Conservation (phyloP, 345 rosid species). For the Citrus inodora region DNA sequence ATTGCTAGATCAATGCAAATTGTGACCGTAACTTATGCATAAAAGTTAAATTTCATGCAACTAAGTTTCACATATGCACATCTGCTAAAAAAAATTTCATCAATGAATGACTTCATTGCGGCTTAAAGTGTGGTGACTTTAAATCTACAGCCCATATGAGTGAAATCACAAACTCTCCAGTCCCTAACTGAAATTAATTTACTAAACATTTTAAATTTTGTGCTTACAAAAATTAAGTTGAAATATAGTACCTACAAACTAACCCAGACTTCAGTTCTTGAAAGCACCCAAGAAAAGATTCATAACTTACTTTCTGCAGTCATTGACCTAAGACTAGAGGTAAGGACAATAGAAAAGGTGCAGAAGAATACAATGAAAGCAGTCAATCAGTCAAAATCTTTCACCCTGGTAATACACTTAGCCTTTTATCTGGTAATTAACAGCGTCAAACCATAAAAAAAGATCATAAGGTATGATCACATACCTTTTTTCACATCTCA, state of each 20-base stretch:
- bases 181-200: no score
- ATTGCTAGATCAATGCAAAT: background rate
- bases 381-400: background rate
- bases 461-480: background rate
- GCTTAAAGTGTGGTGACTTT: background rate
- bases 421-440: background rate
- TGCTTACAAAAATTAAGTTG: background rate
- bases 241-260: no score
- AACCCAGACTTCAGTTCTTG: background rate
- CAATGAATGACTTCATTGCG: background rate
- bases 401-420: background rate
- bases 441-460: background rate
- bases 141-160: background rate
- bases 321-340: background rate
- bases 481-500: background rate
- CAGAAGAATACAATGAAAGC: background rate
- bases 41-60: background rate
- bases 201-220: background rate
- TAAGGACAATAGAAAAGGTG: background rate
- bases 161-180: background rate
- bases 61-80: background rate
- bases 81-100: background rate
- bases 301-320: background rate
- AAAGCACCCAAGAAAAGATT: background rate
- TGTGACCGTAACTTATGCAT: background rate